Conservation (phyloP, 352 stramenopile genomes). For the Phytophthora fragariae region DNA sequence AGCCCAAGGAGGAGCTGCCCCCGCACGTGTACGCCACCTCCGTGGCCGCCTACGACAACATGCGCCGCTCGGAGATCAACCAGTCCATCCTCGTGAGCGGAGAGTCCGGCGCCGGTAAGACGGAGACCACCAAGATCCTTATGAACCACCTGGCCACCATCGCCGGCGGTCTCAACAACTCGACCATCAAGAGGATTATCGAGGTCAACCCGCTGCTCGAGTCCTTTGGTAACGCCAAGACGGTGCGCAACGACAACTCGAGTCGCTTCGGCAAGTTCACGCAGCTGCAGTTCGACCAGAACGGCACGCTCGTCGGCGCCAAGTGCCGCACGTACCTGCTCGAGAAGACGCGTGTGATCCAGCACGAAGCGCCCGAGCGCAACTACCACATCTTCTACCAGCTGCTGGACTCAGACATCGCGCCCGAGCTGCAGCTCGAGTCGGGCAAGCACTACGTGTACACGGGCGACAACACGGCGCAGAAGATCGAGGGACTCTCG, state of each 20-base stretch:
- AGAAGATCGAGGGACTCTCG: conserved; percentile 79
- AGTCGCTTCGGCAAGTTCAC: conserved; percentile 98
- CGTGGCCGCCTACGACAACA: conserved; percentile 82
- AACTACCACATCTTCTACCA: conserved; percentile 99
- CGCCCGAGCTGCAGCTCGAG: conserved; percentile 60
- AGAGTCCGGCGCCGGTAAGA: conserved; percentile 93
- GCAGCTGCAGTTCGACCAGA: conserved; percentile 93
- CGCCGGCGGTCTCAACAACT: conserved; percentile 87
- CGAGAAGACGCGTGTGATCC: conserved; percentile 97
- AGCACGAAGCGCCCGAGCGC: conserved; percentile 92
- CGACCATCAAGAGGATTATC: conserved; percentile 97
- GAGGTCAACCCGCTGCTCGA: conserved; percentile 98
- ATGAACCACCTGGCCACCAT: conserved; percentile 90
- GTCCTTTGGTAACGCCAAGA: conserved; percentile 98
- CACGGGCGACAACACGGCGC: conserved; percentile 65
- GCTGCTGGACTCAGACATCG: conserved; percentile 65
- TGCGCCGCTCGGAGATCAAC: conserved; percentile 74
- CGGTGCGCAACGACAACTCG: conserved; percentile 97
- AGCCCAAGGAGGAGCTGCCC: conserved; percentile 78
- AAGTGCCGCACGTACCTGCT: conserved; percentile 97
- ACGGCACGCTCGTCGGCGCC: conserved; percentile 89
- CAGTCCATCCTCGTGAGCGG: conserved; percentile 90
- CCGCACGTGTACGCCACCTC: conserved; percentile 86
- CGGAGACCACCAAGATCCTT: conserved; percentile 95
- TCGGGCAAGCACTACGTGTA: conserved; percentile 64